These are phyloP conservation scores for Hypholoma fasciculare DNA, from an alignment of 768 basidiomycete species.

Conservation along the genomic window DNA sequence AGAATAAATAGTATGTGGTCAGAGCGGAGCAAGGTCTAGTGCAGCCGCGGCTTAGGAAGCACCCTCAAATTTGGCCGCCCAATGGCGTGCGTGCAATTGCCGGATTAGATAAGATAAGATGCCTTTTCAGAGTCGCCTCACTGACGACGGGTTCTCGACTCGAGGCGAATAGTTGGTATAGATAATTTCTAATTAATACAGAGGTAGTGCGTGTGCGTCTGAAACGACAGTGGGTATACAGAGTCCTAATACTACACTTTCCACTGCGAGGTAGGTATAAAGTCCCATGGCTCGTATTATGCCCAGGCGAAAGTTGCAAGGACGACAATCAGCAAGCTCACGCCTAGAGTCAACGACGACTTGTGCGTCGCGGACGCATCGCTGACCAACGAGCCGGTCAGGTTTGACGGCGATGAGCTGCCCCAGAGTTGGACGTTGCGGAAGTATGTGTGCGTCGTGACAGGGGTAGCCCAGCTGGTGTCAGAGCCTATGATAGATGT, in stretches of 20 bases:
- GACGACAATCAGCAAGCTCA: conserved; percentile 14
- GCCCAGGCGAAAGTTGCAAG: conserved; percentile 17
- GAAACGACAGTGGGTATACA: not conserved
- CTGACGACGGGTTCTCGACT: too few species aligned
- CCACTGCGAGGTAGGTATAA: not conserved
- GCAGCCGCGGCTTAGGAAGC: not conserved
- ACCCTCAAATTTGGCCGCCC: not conserved
- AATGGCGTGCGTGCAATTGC: not conserved
- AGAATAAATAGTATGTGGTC: too few species aligned
- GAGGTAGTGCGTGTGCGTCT: not conserved
- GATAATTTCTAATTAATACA: too few species aligned
- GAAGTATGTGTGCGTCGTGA: conserved; percentile 71
- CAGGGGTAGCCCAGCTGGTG: conserved; percentile 68
- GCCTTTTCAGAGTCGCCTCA: too few species aligned
- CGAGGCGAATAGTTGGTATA: too few species aligned
- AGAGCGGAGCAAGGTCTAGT: not conserved
- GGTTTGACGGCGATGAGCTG: conserved; percentile 48
- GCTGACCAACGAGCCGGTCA: conserved; percentile 34
- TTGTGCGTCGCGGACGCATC: conserved; percentile 18
- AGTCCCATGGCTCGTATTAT: conserved; percentile 1
- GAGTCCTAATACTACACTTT: not conserved
- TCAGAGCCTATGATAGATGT: conserved; percentile 50
- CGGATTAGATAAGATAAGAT: not conserved
- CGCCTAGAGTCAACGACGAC: conserved; percentile 13
- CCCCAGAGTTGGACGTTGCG: conserved; percentile 73